Base-by-base conservation (phyloP, 345 rosid genomes). In the Aquilaria sinensis region DNA sequence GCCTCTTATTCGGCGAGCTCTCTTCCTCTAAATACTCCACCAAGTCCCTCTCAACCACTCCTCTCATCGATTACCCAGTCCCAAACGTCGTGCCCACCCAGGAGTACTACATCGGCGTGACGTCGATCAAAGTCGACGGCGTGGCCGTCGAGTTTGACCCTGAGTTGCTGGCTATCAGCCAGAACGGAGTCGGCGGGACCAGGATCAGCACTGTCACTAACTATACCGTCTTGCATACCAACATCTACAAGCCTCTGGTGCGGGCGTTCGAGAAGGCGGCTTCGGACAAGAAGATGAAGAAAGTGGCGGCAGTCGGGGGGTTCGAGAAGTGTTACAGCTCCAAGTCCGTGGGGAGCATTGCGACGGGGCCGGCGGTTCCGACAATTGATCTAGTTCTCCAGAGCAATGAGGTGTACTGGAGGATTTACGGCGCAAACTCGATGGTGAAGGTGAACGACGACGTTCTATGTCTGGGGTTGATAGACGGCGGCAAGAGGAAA, bases 71-170 rank as follows among this genome's bases (percentile, higher is more conserved):
- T 11, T 69, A 69, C 67, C 77, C 74, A 2, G 56, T 63, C 1
- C 51, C 46, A 0, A 59, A 45, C 7, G 77, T 75, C 43, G 60
- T 66, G 3, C 64, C 69, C 2, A 72, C 81, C 0, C 62, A 56
- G 2, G 78, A 71, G 14, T 81, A 81, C 34, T 71, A 72, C 67
- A 64, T 83, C 12, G 37, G 43, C 1, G 77, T 78, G 12, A 66
- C 53, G 12, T 47, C 69, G 30, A 74, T 71, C 57, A 71, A 31
- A 34, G 58, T 78, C n/a, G 50, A 56, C 16, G 72, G 58, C 1
- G 52, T 65, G 47, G 1, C 10, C 1, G 73, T 72, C 12, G 29
- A 67, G 3, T 61, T 67, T 41, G 64, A 70, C 53, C 15, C 56
- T 0, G 56, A 73, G 0, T 51, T 66, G 53, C n/a, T 77, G 13